Evolutionary conservation across 306 rosid species (phyloP).

Genomic region (Datisca glomerata): DNA sequence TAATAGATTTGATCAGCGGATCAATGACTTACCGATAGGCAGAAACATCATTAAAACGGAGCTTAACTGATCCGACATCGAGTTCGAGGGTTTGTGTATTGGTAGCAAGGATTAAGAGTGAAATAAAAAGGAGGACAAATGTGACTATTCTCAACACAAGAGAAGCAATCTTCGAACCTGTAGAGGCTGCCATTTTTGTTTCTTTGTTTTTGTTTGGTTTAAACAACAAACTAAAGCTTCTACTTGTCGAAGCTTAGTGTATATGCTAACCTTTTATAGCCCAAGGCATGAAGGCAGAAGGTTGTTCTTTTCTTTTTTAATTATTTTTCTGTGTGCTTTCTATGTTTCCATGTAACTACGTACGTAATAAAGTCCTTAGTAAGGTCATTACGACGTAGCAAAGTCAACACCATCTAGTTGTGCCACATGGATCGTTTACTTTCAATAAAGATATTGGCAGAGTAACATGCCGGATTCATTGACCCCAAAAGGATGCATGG

Average conservation of each 20-base stretch:
- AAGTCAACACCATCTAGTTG: too few species aligned
- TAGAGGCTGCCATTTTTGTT: conserved; percentile 5
- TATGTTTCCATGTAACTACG: not conserved
- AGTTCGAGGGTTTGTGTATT: not conserved
- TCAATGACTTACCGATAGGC: conserved; percentile 6
- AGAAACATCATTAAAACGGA: not conserved
- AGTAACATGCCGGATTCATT: not conserved
- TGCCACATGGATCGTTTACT: not conserved
- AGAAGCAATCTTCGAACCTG: conserved; percentile 4
- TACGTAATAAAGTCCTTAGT: not conserved
- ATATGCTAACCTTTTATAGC: too few species aligned
- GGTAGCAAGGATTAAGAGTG: conserved; percentile 11
- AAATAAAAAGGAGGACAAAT: conserved; percentile 11
- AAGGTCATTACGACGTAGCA: not conserved
- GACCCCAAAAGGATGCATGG: too few species aligned
- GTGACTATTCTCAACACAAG: conserved; percentile 12
- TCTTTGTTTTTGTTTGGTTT: not conserved
- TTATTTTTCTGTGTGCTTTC: not conserved
- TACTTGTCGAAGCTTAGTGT: too few species aligned
- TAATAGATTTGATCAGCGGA: not conserved
- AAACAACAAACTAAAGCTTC: not conserved
- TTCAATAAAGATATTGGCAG: not conserved
- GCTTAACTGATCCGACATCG: rapidly evolving
- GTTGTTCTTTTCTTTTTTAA: not conserved
- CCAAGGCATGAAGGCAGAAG: too few species aligned